Conservation (phyloP, 2,329 filamentous ascomycete species). For the Mycocentrospora acerina region DNA sequence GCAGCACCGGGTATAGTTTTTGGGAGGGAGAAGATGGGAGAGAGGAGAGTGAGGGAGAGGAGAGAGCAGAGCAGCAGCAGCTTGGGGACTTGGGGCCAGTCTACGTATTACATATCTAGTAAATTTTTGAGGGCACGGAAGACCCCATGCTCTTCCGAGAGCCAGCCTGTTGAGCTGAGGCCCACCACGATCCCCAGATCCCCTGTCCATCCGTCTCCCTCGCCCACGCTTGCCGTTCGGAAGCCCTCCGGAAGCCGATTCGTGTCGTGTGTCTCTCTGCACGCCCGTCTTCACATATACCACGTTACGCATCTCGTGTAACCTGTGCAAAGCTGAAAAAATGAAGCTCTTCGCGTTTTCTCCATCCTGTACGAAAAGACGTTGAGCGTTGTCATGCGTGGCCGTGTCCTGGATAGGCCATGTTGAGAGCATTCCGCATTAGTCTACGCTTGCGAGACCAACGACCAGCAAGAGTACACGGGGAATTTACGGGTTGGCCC, state of each 20-base stretch:
- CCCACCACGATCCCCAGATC: constrained; percentile 23
- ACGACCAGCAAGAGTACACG: constrained; percentile 10
- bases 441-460: constrained; percentile 22
- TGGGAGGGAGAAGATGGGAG: constrained; percentile 4
- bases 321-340: not conserved
- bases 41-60: constrained; percentile 4
- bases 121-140: constrained; percentile 26
- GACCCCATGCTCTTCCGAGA: constrained; percentile 37
- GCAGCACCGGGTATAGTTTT: constrained; percentile 7
- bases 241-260: constrained; percentile 16
- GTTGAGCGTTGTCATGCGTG: constrained; percentile 4
- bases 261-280: constrained; percentile 1
- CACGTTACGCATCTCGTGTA: too few species aligned
- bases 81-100: constrained; percentile 8
- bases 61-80: constrained; percentile 7
- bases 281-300: not conserved
- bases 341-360: not conserved
- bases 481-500: constrained; percentile 14
- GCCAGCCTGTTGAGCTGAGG: constrained; percentile 42
- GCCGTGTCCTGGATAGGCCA: not conserved
- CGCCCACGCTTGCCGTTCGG: constrained; percentile 18
- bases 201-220: constrained; percentile 16
- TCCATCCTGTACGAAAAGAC: constrained; percentile 4
- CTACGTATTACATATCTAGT: constrained; percentile 15
- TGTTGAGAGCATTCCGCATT: constrained; percentile 28